phyloP scores from a whole-genome alignment of 352 stramenopile species.

The Poterioochromonas sp. region DNA sequence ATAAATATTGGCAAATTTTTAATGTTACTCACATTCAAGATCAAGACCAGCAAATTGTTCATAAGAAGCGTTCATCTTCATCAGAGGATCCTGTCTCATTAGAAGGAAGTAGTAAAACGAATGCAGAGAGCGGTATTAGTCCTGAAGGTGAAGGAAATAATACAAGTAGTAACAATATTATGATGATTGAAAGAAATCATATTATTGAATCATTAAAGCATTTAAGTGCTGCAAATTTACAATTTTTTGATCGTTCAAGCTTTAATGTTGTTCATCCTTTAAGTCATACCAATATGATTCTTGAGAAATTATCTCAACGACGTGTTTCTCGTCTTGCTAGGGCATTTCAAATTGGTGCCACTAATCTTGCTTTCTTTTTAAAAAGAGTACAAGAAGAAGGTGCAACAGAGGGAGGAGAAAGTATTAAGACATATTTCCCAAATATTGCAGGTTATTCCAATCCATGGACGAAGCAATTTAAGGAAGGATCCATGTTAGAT shows the following conservation, averaged over 20 bases:
- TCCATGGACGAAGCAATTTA: not conserved
- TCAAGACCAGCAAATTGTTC: not conserved
- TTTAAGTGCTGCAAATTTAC: not conserved
- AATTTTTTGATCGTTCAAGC: not conserved
- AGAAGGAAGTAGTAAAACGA: not conserved
- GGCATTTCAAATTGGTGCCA: slow-evolving; percentile 4
- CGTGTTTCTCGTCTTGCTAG: not conserved
- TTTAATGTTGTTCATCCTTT: slow-evolving; percentile 27
- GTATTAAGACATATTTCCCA: not conserved
- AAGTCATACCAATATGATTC: slow-evolving; percentile 18
- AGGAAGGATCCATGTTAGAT: too few relatives aligned
- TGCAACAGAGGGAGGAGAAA: not conserved
- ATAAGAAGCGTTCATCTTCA: not conserved
- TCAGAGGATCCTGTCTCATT: not conserved
- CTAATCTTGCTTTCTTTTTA: not conserved
- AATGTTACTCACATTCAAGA: not conserved
- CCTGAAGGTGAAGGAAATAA: not conserved
- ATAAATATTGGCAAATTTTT: not conserved
- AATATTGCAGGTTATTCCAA: not conserved
- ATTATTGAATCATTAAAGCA: not conserved
- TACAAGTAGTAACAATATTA: not conserved
- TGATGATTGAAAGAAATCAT: not conserved
- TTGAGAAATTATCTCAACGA: slow-evolving; percentile 6
- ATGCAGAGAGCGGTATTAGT: not conserved
- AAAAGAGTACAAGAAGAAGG: not conserved